Evolutionary conservation across 1,284 basidiomycete genomes (phyloP), one percentile per base, ranked within the genome.

Genomic region (Albatrellus sp.): DNA sequence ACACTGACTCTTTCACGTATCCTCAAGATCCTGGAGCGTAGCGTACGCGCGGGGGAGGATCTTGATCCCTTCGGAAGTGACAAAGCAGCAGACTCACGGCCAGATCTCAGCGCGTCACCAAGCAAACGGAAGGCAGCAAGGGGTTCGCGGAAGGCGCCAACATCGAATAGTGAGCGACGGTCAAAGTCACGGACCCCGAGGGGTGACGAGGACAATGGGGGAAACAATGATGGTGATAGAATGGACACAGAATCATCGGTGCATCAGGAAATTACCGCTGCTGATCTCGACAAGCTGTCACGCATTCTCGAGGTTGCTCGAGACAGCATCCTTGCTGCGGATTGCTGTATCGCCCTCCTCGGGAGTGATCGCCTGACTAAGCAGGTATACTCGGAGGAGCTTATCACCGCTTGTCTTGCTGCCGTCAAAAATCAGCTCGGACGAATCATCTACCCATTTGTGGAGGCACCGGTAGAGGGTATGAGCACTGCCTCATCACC

Each of bases 301-400:
- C 58, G 57, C 36, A 57, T 60, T 11, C 60, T 90, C 31, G 75
- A 80, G 43, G 54, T 71, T 17, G 78, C 80, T 4, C 66, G 72
- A 35, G 80, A 88, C 52, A 83, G 82, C 38, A 71, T 88, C 3
- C 54, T 86, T 7, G 88, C 88, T 3, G 86, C 88, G 0, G 85
- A 92, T 54, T 90, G 87, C 53, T 82, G 77, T 49, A 70, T 96
- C 46, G 74, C 80, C 0, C 61, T 94, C 6, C 69, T 96, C 12
- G 75, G 77, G 0, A 80, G 80, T 31, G 86, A 91, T 50, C 70
- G 81, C 20, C 63, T 94, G 40, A 76, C 86, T 2, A 91, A 91
- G 58, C 86, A 90, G 72, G 89, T 88, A 30, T 94, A 88, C 58
- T 94, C 92, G 0, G 93, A 98, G 58, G 93, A 98, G 58, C 67